Conservation (phyloP, 1,284 basidiomycete genomes). For the Ustilago sp. region DNA sequence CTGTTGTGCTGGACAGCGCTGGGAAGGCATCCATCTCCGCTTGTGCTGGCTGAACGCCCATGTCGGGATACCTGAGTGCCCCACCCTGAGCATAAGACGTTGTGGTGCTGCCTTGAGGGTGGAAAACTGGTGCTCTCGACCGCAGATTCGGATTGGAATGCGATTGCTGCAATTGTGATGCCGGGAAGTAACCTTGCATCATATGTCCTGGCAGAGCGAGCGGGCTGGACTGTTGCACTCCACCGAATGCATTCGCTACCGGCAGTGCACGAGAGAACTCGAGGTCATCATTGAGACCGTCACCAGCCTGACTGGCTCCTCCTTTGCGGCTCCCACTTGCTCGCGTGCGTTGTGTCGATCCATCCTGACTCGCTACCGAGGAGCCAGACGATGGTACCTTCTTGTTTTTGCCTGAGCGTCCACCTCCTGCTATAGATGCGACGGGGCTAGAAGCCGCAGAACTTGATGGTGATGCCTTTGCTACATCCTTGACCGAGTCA, state of each 20-base stretch:
- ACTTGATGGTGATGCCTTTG: conserved; percentile 17
- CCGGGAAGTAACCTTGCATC: conserved; percentile 24
- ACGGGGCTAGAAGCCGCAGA: conserved; percentile 32
- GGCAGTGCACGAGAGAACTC: conserved; percentile 40
- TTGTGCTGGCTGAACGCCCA: not conserved
- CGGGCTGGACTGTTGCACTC: conserved; percentile 28
- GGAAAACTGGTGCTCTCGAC: conserved; percentile 36
- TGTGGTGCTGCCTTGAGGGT: conserved; percentile 37
- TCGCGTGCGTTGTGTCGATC: conserved; percentile 15
- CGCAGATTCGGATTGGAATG: conserved; percentile 43
- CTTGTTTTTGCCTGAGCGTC: conserved; percentile 7
- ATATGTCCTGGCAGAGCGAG: conserved; percentile 17
- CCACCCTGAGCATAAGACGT: conserved; percentile 24
- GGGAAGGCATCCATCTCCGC: conserved; percentile 26
- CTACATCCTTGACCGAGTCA: not conserved
- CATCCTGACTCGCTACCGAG: conserved; percentile 16
- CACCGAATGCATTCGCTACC: conserved; percentile 8
- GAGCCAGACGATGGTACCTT: conserved; percentile 26
- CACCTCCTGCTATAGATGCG: conserved; percentile 19
- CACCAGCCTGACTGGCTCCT: not conserved
- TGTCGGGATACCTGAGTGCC: conserved; percentile 24
- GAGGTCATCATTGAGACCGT: conserved; percentile 23
- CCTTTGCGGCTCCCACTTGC: conserved; percentile 1
- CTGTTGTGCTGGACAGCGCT: conserved; percentile 9
- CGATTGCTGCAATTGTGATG: conserved; percentile 32